Conservation (phyloP, 805 yeast genomes). For the Saccharomycodes ludwigii region DNA sequence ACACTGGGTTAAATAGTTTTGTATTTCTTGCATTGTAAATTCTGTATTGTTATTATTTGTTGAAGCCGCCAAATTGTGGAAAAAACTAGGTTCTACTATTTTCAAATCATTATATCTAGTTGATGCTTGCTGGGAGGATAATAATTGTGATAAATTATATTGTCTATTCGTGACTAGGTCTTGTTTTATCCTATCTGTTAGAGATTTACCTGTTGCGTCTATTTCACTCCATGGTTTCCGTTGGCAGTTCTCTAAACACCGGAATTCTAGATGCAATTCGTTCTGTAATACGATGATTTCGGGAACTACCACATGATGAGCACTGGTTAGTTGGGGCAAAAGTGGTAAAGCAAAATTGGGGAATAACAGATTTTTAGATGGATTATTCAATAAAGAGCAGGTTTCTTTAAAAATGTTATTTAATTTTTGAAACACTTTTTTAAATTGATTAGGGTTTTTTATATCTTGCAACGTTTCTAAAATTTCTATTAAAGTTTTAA, state of each 20-base stretch:
- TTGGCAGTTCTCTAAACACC: constrained; percentile 34
- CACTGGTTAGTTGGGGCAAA: not conserved
- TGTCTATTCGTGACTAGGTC: constrained; percentile 36
- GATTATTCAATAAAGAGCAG: constrained; percentile 29
- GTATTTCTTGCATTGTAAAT: constrained; percentile 26
- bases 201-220: constrained; percentile 35
- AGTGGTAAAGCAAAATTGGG: constrained; percentile 24
- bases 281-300: constrained; percentile 51
- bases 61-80: constrained; percentile 23
- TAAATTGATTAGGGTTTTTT: constrained; percentile 24
- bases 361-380: constrained; percentile 43
- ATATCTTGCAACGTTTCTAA: constrained; percentile 33
- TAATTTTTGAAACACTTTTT: constrained; percentile 11
- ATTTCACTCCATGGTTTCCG: constrained; percentile 55
- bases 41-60: constrained; percentile 17
- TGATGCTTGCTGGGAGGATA: no score
- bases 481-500: constrained; percentile 12
- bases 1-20: constrained; percentile 48
- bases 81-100: constrained; percentile 19
- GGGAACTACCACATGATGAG: constrained; percentile 30
- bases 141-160: constrained; percentile 26
- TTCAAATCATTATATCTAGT: constrained; percentile 27
- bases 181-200: constrained; percentile 46
- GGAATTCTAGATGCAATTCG: constrained; percentile 49
- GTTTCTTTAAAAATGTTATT: constrained; percentile 14